Percentiles rank a stretch among this genome's conserved stretches.
Conservation (phyloP, 2,329 filamentous ascomycete species). For the Pseudocercospora cruenta region DNA sequence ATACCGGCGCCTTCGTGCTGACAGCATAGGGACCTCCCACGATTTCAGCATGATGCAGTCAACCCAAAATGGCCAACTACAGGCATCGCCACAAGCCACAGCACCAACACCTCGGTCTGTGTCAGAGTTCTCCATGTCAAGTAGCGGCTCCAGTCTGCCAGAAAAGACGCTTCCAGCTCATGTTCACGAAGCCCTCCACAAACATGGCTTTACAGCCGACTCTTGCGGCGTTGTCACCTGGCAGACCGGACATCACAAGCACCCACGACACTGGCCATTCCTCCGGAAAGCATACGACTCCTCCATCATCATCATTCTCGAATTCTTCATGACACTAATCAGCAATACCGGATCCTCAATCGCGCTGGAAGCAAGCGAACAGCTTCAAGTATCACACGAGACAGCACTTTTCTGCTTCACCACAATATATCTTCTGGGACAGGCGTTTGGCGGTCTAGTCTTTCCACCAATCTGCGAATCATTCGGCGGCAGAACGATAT, state of each 20-base stretch:
- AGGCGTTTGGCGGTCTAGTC: constrained; percentile 45
- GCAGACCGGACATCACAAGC: constrained; percentile 20
- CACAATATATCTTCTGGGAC: constrained; percentile 21
- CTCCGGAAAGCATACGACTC: constrained; percentile 23
- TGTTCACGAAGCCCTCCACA: background rate
- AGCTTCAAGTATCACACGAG: constrained; percentile 21
- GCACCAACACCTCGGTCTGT: background rate
- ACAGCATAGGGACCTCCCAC: background rate
- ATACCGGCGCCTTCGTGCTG: background rate
- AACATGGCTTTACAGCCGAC: constrained; percentile 12
- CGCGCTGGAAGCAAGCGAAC: constrained; percentile 21
- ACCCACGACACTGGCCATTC: constrained; percentile 25
- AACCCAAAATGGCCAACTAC: background rate
- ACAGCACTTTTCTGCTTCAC: constrained; percentile 30
- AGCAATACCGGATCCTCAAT: constrained; percentile 29
- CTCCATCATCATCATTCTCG: constrained; percentile 24
- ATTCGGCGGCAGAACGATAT: constrained; percentile 43
- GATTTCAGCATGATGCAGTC: background rate
- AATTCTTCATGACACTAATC: constrained; percentile 28
- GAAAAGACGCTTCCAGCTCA: background rate
- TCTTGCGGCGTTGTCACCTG: constrained; percentile 26
- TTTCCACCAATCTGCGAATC: constrained; percentile 46
- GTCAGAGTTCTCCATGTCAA: background rate
- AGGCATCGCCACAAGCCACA: background rate
- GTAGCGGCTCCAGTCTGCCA: background rate